phyloP scores from a whole-genome alignment of 1,284 basidiomycete genomes.

The Sanghuangporus weigelae region DNA sequence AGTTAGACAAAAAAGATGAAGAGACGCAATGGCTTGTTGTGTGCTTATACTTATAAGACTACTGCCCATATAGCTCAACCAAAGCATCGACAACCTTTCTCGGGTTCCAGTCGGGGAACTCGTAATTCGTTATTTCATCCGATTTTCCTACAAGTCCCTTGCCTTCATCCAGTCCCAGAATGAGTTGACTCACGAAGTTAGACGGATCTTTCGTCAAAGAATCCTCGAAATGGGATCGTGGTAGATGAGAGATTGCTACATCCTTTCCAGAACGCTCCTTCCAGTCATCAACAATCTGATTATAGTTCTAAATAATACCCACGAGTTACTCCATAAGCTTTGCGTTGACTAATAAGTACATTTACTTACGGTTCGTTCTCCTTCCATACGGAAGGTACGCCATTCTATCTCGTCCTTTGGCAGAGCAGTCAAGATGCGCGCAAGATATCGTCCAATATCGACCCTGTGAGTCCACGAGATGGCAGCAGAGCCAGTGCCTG shows the following conservation, averaged over 20 bases:
- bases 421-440: constrained; percentile 30
- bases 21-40: not conserved
- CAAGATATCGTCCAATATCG: constrained; percentile 34
- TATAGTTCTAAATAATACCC: not conserved
- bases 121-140: constrained; percentile 7
- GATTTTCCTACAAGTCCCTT: constrained; percentile 1
- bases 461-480: constrained; percentile 29
- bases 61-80: not conserved
- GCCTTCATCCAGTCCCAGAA: constrained; percentile 2
- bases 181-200: constrained; percentile 2
- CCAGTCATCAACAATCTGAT: not conserved
- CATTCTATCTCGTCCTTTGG: constrained; percentile 27
- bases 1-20: too few relatives aligned
- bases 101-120: constrained; percentile 14
- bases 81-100: constrained; percentile 7
- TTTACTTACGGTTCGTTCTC: constrained; percentile 26
- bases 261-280: not conserved
- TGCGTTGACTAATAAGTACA: not conserved
- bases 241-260: not conserved
- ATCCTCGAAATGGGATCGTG: not conserved
- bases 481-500: constrained; percentile 28
- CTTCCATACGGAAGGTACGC: constrained; percentile 32
- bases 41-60: not conserved
- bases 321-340: not conserved
- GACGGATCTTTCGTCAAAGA: constrained; percentile 7